Evolutionary conservation across 192 early-diverging fungal species (phyloP).

Genomic region (Coemansia sp.): DNA sequence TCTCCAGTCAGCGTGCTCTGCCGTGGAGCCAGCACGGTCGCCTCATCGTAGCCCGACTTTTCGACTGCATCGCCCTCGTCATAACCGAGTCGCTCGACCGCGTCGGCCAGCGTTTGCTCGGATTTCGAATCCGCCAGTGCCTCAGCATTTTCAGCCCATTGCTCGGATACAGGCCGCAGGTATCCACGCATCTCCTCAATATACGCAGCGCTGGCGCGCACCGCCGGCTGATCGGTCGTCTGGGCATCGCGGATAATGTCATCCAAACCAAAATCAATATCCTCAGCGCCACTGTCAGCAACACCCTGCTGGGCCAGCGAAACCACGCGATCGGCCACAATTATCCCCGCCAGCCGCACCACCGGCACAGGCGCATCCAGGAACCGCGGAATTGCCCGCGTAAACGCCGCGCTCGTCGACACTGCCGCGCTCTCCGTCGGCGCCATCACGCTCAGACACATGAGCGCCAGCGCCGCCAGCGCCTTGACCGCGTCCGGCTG

Average conservation of each 20-base stretch:
- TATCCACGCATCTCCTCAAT: constrained; percentile 27
- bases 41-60: constrained; percentile 15
- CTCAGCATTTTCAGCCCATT: constrained; percentile 2
- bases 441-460: constrained; percentile 18
- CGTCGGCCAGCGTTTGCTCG: constrained; percentile 8
- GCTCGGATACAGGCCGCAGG: constrained; percentile 10
- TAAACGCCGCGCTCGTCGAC: constrained; percentile 28
- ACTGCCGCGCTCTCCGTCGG: constrained; percentile 9
- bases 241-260: constrained; percentile 35
- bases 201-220: constrained; percentile 30
- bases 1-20: constrained; percentile 19
- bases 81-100: constrained; percentile 8
- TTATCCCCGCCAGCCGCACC: constrained; percentile 30
- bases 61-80: no score
- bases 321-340: constrained; percentile 35
- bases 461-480: constrained; percentile 23
- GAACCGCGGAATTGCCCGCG: constrained; percentile 32
- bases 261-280: constrained; percentile 44
- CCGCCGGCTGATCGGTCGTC: not conserved
- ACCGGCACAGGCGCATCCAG: constrained; percentile 35
- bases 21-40: constrained; percentile 27
- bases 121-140: not conserved
- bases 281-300: not conserved
- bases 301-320: not conserved
- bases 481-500: constrained; percentile 8